phyloP scores from a whole-genome alignment of 768 basidiomycete species.

The Dioszegia crocea region DNA sequence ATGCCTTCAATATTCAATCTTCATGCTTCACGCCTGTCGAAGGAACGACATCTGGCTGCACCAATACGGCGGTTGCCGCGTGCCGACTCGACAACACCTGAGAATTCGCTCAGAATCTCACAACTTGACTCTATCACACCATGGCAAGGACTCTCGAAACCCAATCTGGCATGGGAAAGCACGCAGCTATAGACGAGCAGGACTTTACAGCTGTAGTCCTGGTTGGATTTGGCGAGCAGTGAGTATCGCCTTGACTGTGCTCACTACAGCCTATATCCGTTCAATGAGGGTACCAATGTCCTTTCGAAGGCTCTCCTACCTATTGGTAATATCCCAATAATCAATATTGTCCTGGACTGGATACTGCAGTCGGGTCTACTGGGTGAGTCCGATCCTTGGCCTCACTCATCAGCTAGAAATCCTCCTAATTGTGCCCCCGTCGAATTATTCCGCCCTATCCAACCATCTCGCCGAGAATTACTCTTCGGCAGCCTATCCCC shows the following conservation, averaged over 20 bases:
- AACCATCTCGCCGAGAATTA: slow-evolving; percentile 79
- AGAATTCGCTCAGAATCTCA: neutral
- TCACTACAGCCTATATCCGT: slow-evolving; percentile 43
- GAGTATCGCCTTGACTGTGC: slow-evolving; percentile 44
- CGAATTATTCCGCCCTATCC: slow-evolving; percentile 60
- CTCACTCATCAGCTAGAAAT: slow-evolving; percentile 60
- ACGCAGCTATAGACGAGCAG: slow-evolving; percentile 27
- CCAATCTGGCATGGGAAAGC: slow-evolving; percentile 11
- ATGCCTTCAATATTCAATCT: too few relatives aligned
- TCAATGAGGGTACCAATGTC: slow-evolving; percentile 60
- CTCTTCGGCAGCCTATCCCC: slow-evolving; percentile 59
- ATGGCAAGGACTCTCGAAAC: slow-evolving; percentile 13
- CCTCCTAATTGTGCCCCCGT: slow-evolving; percentile 70
- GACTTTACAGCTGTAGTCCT: slow-evolving; percentile 87
- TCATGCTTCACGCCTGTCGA: too few relatives aligned
- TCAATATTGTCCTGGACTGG: slow-evolving; percentile 80
- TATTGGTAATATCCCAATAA: slow-evolving; percentile 78
- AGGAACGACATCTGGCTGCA: too few relatives aligned
- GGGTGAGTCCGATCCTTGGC: slow-evolving; percentile 55
- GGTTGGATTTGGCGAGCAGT: slow-evolving; percentile 91
- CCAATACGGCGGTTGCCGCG: too few relatives aligned
- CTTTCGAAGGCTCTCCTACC: slow-evolving; percentile 79
- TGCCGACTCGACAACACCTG: too few relatives aligned
- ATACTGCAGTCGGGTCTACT: slow-evolving; percentile 78
- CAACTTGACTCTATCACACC: neutral